phyloP scores from a whole-genome alignment of 345 rosid species.

The Citrus cavaleriei region DNA sequence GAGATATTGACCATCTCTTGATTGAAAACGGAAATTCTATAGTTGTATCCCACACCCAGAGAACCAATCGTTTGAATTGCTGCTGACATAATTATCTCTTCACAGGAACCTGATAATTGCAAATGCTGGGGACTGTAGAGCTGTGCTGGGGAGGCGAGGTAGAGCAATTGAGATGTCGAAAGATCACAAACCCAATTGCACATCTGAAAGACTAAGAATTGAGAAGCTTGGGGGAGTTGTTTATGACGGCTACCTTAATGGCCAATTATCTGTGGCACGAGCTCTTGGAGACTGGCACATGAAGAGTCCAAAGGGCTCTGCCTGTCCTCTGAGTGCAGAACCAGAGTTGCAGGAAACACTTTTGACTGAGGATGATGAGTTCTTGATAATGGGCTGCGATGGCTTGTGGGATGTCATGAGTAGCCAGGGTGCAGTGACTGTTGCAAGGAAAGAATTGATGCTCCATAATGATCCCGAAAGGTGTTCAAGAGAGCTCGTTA shows the following conservation, averaged over 20 bases:
- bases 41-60: no score
- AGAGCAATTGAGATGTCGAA: conserved; percentile 87
- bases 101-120: conserved; percentile 77
- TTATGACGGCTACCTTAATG: conserved; percentile 94
- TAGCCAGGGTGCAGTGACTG: conserved; percentile 89
- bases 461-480: conserved; percentile 93
- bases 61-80: neutral
- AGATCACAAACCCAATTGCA: conserved; percentile 90
- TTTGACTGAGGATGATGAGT: conserved; percentile 86
- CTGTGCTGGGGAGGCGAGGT: conserved; percentile 89
- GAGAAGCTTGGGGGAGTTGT: conserved; percentile 89
- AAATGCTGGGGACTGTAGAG: conserved; percentile 97
- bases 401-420: conserved; percentile 99
- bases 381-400: conserved; percentile 94
- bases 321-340: conserved; percentile 82
- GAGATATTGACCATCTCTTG: neutral
- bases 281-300: conserved; percentile 99
- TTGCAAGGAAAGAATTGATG: conserved; percentile 81
- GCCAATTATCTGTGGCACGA: conserved; percentile 93
- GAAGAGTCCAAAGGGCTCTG: conserved; percentile 91
- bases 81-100: neutral
- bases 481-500: conserved; percentile 87
- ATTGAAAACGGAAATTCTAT: neutral
- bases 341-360: conserved; percentile 75
- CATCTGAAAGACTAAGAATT: conserved; percentile 69